A percentile compares a stretch with the other conserved stretches of the same genome.
Evolutionary conservation across 2,329 filamentous ascomycete genomes (phyloP).

Genomic region (Cytospora schulzeri): DNA sequence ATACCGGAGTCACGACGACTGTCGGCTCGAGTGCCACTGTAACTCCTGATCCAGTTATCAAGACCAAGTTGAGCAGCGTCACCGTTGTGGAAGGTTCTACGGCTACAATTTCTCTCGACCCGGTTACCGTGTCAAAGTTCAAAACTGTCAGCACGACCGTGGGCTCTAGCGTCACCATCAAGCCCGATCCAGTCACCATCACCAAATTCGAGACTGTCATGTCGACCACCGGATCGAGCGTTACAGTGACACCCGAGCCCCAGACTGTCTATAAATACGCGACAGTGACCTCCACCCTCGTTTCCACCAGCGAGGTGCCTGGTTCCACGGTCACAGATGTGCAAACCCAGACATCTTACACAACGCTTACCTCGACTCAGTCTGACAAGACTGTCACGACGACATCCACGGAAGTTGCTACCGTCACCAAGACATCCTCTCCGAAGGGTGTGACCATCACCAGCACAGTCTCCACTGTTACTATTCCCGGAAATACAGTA

Average conservation of each 20-base stretch:
- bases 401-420: background rate
- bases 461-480: constrained; percentile 34
- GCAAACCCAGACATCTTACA: constrained; percentile 28
- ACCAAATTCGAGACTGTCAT: constrained; percentile 9
- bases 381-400: background rate
- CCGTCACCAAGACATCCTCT: constrained; percentile 21
- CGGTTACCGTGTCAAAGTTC: background rate
- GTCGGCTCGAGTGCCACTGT: constrained; percentile 38
- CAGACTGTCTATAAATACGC: background rate
- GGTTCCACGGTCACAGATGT: constrained; percentile 29
- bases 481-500: constrained; percentile 21
- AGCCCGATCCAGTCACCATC: background rate
- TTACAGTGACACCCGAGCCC: background rate
- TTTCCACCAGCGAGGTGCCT: constrained; percentile 28
- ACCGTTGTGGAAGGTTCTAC: background rate
- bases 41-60: constrained; percentile 34
- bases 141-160: background rate
- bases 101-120: background rate
- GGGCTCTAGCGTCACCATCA: constrained; percentile 1
- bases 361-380: constrained; percentile 25
- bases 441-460: constrained; percentile 36
- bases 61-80: constrained; percentile 4
- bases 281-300: constrained; percentile 28
- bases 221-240: background rate
- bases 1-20: constrained; percentile 28